These are phyloP conservation scores for Galerina marginata DNA, from an alignment of 768 basidiomycete genomes.

Conservation along the genomic window DNA sequence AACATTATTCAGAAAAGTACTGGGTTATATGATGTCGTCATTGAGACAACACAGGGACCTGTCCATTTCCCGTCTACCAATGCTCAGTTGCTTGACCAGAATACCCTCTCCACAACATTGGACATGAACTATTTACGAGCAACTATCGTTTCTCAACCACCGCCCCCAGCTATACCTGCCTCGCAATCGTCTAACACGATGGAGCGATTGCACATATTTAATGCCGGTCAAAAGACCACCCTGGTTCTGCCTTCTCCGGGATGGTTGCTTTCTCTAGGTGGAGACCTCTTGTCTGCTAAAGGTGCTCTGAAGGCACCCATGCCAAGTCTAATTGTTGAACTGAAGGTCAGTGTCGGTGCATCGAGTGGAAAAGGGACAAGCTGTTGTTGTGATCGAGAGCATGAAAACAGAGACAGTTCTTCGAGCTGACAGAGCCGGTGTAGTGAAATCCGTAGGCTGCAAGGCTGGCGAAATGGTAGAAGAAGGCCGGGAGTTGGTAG, in stretches of 20 bases:
- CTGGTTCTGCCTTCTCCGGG: conserved; percentile 71
- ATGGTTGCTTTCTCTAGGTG: conserved; percentile 73
- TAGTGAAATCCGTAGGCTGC: conserved; percentile 75
- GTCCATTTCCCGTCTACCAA: conserved; percentile 54
- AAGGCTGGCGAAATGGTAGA: conserved; percentile 91
- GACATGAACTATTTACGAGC: conserved; percentile 52
- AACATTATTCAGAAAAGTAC: conserved; percentile 42
- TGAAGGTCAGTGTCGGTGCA: conserved; percentile 81
- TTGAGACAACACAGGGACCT: conserved; percentile 38
- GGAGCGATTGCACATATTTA: conserved; percentile 82
- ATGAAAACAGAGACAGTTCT: conserved; percentile 98
- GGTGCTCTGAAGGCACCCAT: conserved; percentile 83
- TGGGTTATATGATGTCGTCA: conserved; percentile 59
- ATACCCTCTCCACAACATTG: conserved; percentile 59
- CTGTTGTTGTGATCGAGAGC: conserved; percentile 86
- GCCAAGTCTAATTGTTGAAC: conserved; percentile 94
- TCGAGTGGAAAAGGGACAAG: conserved; percentile 79
- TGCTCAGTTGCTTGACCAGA: conserved; percentile 60
- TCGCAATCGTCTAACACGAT: conserved; percentile 60
- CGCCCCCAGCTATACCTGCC: conserved; percentile 55
- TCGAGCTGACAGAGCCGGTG: conserved; percentile 69
- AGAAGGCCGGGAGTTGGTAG: conserved; percentile 80
- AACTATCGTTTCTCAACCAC: conserved; percentile 78
- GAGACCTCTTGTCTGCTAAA: conserved; percentile 60
- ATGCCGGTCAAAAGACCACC: conserved; percentile 63